Percentiles rank a stretch among this genome's conserved stretches.
phyloP scores from a whole-genome alignment of 768 basidiomycete species.

The Lactarius hengduanensis region DNA sequence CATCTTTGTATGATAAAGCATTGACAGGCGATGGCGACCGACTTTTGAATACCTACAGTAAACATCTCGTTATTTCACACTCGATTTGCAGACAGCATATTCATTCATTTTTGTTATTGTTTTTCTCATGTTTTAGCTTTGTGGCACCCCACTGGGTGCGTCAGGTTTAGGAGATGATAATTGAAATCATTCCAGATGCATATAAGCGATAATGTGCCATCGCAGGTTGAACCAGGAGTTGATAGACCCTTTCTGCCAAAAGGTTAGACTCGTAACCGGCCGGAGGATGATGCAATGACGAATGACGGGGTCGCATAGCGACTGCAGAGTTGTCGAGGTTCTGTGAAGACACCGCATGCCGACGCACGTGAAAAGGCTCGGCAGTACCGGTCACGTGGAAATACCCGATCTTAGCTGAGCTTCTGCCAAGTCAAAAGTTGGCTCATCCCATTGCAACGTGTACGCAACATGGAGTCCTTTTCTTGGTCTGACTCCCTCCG shows the following conservation, averaged over 20 bases:
- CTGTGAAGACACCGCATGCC: background rate
- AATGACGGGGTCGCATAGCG: no score
- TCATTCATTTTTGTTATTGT: background rate
- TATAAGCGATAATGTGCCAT: background rate
- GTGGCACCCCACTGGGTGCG: background rate
- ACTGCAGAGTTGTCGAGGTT: no score
- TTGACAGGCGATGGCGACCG: background rate
- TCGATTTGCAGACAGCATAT: slow-evolving; percentile 17
- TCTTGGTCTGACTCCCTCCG: slow-evolving; percentile 64
- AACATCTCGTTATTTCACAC: slow-evolving; percentile 13
- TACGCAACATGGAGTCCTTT: slow-evolving; percentile 42
- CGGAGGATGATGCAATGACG: no score
- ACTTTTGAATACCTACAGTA: slow-evolving; percentile 13
- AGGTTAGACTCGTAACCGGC: no score
- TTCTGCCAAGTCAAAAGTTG: background rate
- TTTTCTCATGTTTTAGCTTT: background rate
- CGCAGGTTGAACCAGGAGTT: no score
- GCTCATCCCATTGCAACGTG: slow-evolving; percentile 10
- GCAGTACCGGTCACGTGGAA: background rate
- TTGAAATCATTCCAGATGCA: background rate
- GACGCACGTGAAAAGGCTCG: background rate
- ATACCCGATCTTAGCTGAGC: background rate
- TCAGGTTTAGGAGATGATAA: background rate
- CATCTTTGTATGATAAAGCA: slow-evolving; percentile 20
- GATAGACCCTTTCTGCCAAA: no score